Base-by-base conservation (phyloP, 179 eudicot genomes). In the Silene vulgaris region DNA sequence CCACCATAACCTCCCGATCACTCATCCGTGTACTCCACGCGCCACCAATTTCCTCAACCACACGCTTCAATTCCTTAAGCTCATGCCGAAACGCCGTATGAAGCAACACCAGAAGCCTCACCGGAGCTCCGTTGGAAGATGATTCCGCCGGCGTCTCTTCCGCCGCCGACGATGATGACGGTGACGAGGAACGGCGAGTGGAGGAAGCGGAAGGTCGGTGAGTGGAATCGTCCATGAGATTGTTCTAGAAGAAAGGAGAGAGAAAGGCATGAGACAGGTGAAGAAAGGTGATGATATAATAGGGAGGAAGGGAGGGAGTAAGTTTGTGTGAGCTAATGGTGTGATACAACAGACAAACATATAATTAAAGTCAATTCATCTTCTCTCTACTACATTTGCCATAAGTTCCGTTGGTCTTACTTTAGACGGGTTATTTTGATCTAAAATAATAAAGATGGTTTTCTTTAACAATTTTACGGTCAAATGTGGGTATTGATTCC, bases 41-140 rank as follows among this genome's bases (percentile, higher is more conserved):
- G 74, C 72, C 86, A 21, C 3, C 71, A n/a, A 9, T 20, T 13
- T 66, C 50, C 26, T 65, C 74, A 28, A 84, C 90, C 28, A 78
- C 8, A 8, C 87, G 80, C 35, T 77, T 83, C 26, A 93, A 85
- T 52, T 81, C 81, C 0, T 76, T 84, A 5, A 93, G 84, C 82
- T 93, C 97, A n/a, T 75, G 79, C 61, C 74, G 78, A 54, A 93
- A 72, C 29, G 92, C 97, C 72, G 86, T 90, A 73, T 93, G 98
- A 29, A 91, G 78, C 30, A 75, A 72, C 14, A 84, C 87, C 2
- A 91, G 83, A 14, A 93, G 43, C 16, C 84, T 84, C 84, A 8
- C 32, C 69, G 30, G 88, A 77, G 52, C 74, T 40, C 56, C 83
- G 71, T 21, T 11, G 48, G 12, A 8, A 4, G 76, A 60, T 2